phyloP scores from a whole-genome alignment of 2,329 filamentous ascomycete genomes.

The Furcasterigmium furcatum region DNA sequence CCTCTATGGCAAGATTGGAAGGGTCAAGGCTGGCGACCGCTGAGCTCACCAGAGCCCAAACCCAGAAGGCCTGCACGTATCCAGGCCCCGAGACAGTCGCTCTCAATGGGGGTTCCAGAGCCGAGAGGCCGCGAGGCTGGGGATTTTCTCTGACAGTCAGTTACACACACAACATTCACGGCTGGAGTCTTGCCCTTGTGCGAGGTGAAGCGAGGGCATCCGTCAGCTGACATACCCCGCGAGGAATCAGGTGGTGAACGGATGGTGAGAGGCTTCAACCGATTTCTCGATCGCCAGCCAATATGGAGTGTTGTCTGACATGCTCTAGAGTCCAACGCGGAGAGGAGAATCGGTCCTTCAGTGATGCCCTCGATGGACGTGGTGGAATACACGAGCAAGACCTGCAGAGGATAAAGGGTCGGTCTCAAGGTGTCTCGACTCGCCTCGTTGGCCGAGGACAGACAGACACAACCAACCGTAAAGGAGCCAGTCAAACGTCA shows the following conservation, averaged over 20 bases:
- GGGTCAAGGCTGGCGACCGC: too few species aligned
- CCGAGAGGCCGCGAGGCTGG: slow-evolving; percentile 10
- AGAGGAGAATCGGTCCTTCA: too few species aligned
- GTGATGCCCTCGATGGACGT: too few species aligned
- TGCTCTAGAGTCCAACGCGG: too few species aligned
- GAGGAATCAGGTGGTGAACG: too few species aligned
- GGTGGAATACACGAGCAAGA: background rate
- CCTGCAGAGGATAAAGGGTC: too few species aligned
- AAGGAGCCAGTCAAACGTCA: slow-evolving; percentile 2
- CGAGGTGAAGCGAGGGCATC: slow-evolving; percentile 21
- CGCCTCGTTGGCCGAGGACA: background rate
- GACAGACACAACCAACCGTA: slow-evolving; percentile 4
- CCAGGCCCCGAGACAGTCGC: slow-evolving; percentile 13
- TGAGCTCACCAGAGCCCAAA: background rate
- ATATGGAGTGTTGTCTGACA: background rate
- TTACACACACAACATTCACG: slow-evolving; percentile 24
- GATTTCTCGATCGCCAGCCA: background rate
- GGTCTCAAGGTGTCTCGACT: too few species aligned
- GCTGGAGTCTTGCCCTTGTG: slow-evolving; percentile 32
- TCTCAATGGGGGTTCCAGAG: slow-evolving; percentile 7
- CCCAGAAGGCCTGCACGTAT: slow-evolving; percentile 12
- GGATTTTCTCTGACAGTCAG: slow-evolving; percentile 29
- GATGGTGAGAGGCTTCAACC: too few species aligned
- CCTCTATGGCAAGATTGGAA: too few species aligned
- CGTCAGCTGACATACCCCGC: slow-evolving; percentile 5